Percentiles rank a stretch among this genome's conserved stretches.
Conservation (phyloP, 1,139 yeast genomes). For the Diutina rugosa region DNA sequence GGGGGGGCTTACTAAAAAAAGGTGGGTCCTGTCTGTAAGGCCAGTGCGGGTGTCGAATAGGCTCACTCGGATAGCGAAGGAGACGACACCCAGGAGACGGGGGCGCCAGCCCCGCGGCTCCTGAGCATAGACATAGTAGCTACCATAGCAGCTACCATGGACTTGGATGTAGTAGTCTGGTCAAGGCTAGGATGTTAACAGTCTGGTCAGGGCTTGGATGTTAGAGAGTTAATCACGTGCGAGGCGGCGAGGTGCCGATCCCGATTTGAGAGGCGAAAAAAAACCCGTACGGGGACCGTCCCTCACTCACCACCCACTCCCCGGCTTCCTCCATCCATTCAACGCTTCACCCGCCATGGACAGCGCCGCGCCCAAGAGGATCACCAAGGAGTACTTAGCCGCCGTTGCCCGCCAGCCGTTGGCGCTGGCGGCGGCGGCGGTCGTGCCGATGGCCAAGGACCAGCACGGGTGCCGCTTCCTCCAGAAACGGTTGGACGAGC, state of each 20-base stretch:
- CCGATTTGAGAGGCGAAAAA: not conserved
- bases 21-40: not conserved
- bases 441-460: conserved; percentile 44
- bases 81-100: not conserved
- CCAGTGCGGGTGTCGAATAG: not conserved
- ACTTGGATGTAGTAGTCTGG: no score
- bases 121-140: no score
- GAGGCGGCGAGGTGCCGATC: not conserved
- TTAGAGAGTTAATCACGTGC: not conserved
- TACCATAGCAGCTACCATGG: no score
- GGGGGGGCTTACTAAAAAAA: not conserved
- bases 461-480: conserved; percentile 93
- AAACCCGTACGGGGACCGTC: not conserved
- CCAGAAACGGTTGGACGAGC: conserved; percentile 42
- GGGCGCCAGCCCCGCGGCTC: no score
- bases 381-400: conserved; percentile 31
- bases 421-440: conserved; percentile 18
- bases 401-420: conserved; percentile 26
- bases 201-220: no score
- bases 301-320: not conserved
- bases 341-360: not conserved
- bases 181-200: no score
- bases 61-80: not conserved
- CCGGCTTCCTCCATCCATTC: not conserved
- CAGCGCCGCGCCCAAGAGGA: conserved; percentile 8